Percentiles rank a stretch among this genome's conserved stretches.
Conservation (phyloP, 768 basidiomycete species). For the Chalciporus sphaerocephalus region DNA sequence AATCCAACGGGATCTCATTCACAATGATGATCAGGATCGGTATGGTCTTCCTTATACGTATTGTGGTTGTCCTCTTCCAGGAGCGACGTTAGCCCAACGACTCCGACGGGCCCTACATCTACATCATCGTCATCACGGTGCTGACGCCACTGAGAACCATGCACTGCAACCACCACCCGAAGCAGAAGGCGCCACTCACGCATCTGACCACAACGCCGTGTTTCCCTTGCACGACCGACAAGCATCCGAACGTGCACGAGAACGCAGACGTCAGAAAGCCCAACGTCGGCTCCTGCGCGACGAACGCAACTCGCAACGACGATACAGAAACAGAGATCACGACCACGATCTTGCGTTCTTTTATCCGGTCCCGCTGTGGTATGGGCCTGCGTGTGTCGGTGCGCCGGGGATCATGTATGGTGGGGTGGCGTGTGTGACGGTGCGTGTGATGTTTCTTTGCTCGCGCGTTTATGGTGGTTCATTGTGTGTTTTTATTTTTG, state of each 20-base stretch:
- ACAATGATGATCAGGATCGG: constrained; percentile 36
- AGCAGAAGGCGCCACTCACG: constrained; percentile 43
- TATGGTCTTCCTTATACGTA: constrained; percentile 52
- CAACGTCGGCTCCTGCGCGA: constrained; percentile 9
- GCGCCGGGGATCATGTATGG: neutral
- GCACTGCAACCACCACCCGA: constrained; percentile 34
- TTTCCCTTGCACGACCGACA: constrained; percentile 27
- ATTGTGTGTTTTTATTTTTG: too few species aligned
- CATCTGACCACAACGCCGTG: constrained; percentile 51
- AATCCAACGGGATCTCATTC: neutral
- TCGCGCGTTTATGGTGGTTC: too few species aligned
- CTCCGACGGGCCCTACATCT: constrained; percentile 29
- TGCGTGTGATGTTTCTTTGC: neutral
- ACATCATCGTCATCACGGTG: neutral
- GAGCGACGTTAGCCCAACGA: constrained; percentile 40
- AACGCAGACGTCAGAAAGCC: constrained; percentile 6
- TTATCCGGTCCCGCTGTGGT: constrained; percentile 8
- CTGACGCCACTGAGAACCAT: too few species aligned
- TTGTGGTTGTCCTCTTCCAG: constrained; percentile 55
- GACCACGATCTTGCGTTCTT: constrained; percentile 8
- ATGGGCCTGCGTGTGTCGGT: neutral
- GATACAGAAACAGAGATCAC: too few species aligned
- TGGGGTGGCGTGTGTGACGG: too few species aligned
- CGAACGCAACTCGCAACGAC: neutral
- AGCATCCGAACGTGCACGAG: constrained; percentile 6